Evolutionary conservation across 2,329 filamentous ascomycete genomes (phyloP), one percentile per base, ranked within the genome.

Genomic region (Cladophialophora bantiana): DNA sequence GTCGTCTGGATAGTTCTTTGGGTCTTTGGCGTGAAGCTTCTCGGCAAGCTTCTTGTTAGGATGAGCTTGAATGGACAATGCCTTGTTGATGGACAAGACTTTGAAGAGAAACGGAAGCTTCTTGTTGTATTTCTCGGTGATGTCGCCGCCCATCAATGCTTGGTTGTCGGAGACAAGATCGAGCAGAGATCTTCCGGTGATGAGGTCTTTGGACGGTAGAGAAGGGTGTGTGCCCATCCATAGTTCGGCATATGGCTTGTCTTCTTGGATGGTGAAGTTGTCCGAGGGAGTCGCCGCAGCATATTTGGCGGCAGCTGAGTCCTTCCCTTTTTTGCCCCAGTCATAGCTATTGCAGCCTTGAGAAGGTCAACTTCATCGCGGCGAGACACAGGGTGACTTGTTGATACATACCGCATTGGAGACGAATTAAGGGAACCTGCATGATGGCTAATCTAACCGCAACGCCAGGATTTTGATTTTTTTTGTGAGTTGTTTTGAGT

Each of bases 211-310:
- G 66, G 95, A 98, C 18, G 95, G 95, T 75, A 97, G 93, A 54
- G 93, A 96, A 53, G 94, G 94, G 76, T 99, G 95, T 0, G 94
- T 97, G 76, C 95, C 95, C 95, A 99, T 99, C 95, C 95, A 99
- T 75, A 99, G 84, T 93, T 98, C 95, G 57, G 95, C 93, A 76
- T 99, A 99, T 36, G 95, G 94, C 81, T 93, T 95, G 74, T 96
- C 91, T 60, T 90, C 84, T 76, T 97, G 86, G 68, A 99, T 90
- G 9, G 84, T 84, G 77, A 98, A 90, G 73, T 88, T 88, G 48
- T 86, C 83, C 13, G 89, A 85, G 10, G 92, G 88, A 4, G 94
- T 97, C 18, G 94, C 93, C 55, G 93, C 89, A 45, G 94, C 94
- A 78, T 91, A 98, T 74, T 89, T 91, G 71, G 95, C 95, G 59